Conservation (phyloP, 2,329 filamentous ascomycete genomes). For the Clarireedia homoeocarpa region DNA sequence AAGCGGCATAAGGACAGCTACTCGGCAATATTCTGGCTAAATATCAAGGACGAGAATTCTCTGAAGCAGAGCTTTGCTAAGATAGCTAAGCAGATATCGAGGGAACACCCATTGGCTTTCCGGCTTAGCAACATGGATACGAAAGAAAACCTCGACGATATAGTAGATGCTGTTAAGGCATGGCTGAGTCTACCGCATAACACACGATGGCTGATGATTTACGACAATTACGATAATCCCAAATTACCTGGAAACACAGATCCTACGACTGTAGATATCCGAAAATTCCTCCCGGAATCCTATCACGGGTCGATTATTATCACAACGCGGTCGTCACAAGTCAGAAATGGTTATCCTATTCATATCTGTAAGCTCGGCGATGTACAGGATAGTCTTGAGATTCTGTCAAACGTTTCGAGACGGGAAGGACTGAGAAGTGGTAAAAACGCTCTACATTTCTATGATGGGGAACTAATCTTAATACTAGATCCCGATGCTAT, state of each 20-base stretch:
- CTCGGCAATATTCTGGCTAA: conserved; percentile 5
- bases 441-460: not conserved
- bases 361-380: not conserved
- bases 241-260: not conserved
- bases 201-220: not conserved
- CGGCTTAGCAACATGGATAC: not conserved
- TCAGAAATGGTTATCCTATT: not conserved
- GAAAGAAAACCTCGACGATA: not conserved
- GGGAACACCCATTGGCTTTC: not conserved
- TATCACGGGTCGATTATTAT: conserved; percentile 1
- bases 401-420: not conserved
- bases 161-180: not conserved
- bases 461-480: not conserved
- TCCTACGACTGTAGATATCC: not conserved
- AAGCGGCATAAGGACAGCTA: conserved; percentile 1
- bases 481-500: not conserved
- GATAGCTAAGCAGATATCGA: not conserved
- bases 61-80: conserved; percentile 3
- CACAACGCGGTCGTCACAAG: not conserved
- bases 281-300: not conserved
- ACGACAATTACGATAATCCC: not conserved
- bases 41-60: conserved; percentile 1
- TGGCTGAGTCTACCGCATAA: not conserved
- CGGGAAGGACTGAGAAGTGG: not conserved
- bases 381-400: not conserved